phyloP scores from a whole-genome alignment of 1,284 basidiomycete genomes.

The Pseudozyma sp. region DNA sequence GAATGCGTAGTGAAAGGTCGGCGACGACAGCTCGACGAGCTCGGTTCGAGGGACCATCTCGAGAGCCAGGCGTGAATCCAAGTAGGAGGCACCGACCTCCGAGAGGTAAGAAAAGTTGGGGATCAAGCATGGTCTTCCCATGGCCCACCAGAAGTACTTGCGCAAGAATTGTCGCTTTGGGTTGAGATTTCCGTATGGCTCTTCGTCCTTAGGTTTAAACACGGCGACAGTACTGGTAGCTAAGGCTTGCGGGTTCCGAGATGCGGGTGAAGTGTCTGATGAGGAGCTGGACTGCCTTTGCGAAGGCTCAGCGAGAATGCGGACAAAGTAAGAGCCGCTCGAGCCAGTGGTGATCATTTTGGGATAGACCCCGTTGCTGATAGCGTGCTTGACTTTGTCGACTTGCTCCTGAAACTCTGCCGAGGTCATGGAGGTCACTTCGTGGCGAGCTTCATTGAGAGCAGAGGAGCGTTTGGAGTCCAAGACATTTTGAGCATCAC shows the following conservation, averaged over 20 bases:
- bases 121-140: slow-evolving; percentile 67
- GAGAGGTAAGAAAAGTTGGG: slow-evolving; percentile 70
- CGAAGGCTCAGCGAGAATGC: slow-evolving; percentile 15
- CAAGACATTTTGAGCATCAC: slow-evolving; percentile 22
- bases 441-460: slow-evolving; percentile 5
- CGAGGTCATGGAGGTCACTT: slow-evolving; percentile 38
- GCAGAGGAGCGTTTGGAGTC: slow-evolving; percentile 6
- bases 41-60: slow-evolving; percentile 87
- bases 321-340: slow-evolving; percentile 66
- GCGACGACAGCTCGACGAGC: slow-evolving; percentile 80
- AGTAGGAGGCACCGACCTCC: slow-evolving; percentile 85
- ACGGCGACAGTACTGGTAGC: slow-evolving; percentile 54
- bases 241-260: not conserved
- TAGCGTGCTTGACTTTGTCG: slow-evolving; percentile 54
- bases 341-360: slow-evolving; percentile 67
- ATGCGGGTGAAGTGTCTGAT: not conserved
- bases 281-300: not conserved
- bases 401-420: slow-evolving; percentile 46
- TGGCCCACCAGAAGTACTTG: slow-evolving; percentile 68
- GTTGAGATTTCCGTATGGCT: slow-evolving; percentile 67
- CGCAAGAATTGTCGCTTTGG: slow-evolving; percentile 66
- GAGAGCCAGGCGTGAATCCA: slow-evolving; percentile 80
- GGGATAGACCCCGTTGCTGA: slow-evolving; percentile 57
- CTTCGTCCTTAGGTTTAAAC: slow-evolving; percentile 68
- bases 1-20: slow-evolving; percentile 64